Percentiles rank a stretch among this genome's conserved stretches.
These are phyloP conservation scores for Cyclotella choctawhatcheeana DNA, from an alignment of 108 stramenopile species.

Conservation along the genomic window DNA sequence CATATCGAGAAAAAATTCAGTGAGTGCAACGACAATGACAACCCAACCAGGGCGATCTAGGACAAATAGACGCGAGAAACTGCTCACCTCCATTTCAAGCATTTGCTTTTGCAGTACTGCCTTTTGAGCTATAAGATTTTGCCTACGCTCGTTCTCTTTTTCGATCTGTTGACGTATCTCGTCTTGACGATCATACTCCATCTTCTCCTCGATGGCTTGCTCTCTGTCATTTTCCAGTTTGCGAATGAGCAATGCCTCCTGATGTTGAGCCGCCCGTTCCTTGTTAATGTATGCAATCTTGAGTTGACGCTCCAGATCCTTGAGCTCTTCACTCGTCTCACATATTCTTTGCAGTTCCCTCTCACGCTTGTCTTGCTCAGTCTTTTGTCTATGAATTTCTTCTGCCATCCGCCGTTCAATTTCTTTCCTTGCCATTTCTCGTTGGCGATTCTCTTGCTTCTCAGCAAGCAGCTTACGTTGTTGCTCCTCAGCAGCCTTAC, in stretches of 20 bases:
- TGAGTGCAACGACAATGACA: conserved; percentile 1
- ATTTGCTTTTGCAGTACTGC: conserved; percentile 69
- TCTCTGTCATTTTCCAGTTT: conserved; percentile 60
- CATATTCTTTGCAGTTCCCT: conserved; percentile 73
- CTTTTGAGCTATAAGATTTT: conserved; percentile 53
- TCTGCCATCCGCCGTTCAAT: conserved; percentile 42
- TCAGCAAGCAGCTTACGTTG: conserved; percentile 38
- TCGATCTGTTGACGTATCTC: conserved; percentile 49
- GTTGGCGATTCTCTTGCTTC: conserved; percentile 40
- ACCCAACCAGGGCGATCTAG: too few species aligned
- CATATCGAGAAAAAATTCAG: background rate
- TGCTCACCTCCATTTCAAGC: conserved; percentile 49
- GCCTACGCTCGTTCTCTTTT: conserved; percentile 46
- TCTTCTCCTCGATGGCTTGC: conserved; percentile 68
- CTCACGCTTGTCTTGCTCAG: conserved; percentile 56
- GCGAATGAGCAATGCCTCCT: conserved; percentile 58
- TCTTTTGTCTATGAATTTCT: conserved; percentile 54
- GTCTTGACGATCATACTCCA: conserved; percentile 64
- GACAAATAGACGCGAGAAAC: too few species aligned
- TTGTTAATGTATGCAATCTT: conserved; percentile 78
- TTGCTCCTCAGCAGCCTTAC: conserved; percentile 51
- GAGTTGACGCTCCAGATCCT: conserved; percentile 64
- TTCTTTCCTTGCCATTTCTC: conserved; percentile 55
- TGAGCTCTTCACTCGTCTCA: conserved; percentile 67
- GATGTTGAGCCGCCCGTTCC: conserved; percentile 76